Base-by-base conservation (phyloP, 257 asterid genomes). In the Nicotiana benthamiana region DNA sequence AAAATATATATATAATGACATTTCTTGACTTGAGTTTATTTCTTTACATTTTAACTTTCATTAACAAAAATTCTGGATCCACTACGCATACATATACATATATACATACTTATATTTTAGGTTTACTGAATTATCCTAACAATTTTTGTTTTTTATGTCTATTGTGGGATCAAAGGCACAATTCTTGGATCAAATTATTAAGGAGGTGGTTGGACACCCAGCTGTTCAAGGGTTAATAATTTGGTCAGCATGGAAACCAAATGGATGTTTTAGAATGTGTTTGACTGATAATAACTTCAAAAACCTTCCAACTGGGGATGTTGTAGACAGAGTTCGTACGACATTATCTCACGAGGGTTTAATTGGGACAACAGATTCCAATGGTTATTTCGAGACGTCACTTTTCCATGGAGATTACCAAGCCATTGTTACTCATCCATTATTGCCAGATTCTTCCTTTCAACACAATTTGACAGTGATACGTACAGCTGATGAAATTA, bases 191-290 rank as follows among this genome's bases (percentile, higher is more conserved):
- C 89, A 90, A 60, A 78, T 90, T n/a, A 53, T 91, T 11, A 32
- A 85, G 13, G 96, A 92, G 84, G 66, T 90, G 4, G 86, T 80
- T 40, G 84, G 92, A 0, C 94, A 91, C 54, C 62, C 66, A 2
- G 85, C 81, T 0, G 64, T 90, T 11, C 52, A 60, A 15, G 96
- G 96, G 20, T 52, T 92, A 8, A 60, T 91, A 7, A 7, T 92
- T 13, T 92, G 96, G 96, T 57, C 86, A 0, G 93, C 89, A 22
- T 85, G 90, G 92, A 76, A 67, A 24, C 92, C 97, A 2, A 13
- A 15, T 0, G 91, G 89, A 34, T 92, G 97, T 83, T 90, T 86
- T 9, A 11, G 64, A 27, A 92, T 92, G 97, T 92, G 96, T 78
- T 82, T 91, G 78, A 90, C 92, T 0, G 97, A 92, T 52, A 84